Base-by-base conservation (phyloP, 441 rosid species). In the Mallotus japonicus region DNA sequence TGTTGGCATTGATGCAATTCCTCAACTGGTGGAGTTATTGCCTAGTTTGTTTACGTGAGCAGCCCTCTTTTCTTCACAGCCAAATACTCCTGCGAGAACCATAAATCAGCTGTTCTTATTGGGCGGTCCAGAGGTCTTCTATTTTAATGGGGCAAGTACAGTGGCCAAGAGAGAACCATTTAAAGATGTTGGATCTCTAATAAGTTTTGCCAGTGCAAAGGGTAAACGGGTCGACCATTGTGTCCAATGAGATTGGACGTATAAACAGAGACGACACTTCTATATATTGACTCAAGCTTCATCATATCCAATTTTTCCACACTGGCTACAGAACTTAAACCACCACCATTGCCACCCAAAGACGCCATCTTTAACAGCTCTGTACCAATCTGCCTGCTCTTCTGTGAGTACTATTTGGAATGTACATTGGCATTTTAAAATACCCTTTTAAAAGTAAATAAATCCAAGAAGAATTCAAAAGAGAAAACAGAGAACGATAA, bases 71-170 rank as follows among this genome's bases (percentile, higher is more conserved):
- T 93, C 89, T 89, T 93, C 95, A 88, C 78, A 24, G 80, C 78
- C 67, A 84, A 67, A 80, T 92, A 90, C 76, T 92, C 92, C 63
- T 88, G 97, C 9, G 89, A 86, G 71, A 91, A 91, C 98, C 97
- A 93, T 74, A 75, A 81, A 92, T 93, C 70, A 93, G 79, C 76
- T 92, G 97, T 72, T 89, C 55, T 73, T 88, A 65, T 93, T 93
- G 2, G 98, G 98, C 89, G 65, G 91, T 97, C 98, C 97, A 93
- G 32, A 93, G 92, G 87, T 90, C 98, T 51, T 93, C 96, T 97
- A 93, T 91, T 61, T 96, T 93, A 6, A 97, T 90, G 40, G 98
- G 98, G 77, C 97, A 93, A 72, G 90, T 90, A 73, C 77, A 84
- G 78, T 85, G 96, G 12, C 96, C 94, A 28, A 91, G 73, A 62